Evolutionary conservation across 805 yeast species (phyloP).

Genomic region (Sugiyamaella marilandica): DNA sequence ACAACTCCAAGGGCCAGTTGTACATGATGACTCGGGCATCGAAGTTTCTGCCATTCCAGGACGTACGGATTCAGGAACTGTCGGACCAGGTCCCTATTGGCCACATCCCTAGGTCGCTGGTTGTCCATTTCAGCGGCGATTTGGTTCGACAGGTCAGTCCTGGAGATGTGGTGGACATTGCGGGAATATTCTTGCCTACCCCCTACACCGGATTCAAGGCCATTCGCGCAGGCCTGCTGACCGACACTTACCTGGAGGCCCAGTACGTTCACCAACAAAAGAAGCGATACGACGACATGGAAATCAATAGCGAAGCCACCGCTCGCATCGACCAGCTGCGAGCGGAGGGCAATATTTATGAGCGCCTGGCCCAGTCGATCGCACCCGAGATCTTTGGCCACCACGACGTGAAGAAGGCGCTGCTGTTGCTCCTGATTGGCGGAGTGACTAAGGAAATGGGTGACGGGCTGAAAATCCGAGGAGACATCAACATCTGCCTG

Average conservation of each 20-base stretch:
- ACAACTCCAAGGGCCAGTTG: conserved; percentile 81
- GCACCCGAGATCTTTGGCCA: conserved; percentile 98
- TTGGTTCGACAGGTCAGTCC: conserved; percentile 83
- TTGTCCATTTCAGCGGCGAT: conserved; percentile 87
- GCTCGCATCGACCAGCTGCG: conserved; percentile 52
- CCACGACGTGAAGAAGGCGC: conserved; percentile 85
- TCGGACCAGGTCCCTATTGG: conserved; percentile 98
- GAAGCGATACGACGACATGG: conserved; percentile 69
- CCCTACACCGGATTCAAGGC: conserved; percentile 97
- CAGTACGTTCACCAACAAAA: conserved; percentile 85
- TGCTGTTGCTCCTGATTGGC: conserved; percentile 79
- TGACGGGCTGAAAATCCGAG: conserved; percentile 96
- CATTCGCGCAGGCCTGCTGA: conserved; percentile 82
- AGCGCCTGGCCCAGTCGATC: conserved; percentile 75
- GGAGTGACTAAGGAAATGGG: conserved; percentile 94
- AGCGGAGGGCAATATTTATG: conserved; percentile 66
- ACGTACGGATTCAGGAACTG: conserved; percentile 88
- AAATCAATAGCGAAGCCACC: conserved; percentile 52
- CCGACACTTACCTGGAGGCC: conserved; percentile 90
- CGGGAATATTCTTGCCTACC: conserved; percentile 88
- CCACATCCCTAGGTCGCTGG: conserved; percentile 86
- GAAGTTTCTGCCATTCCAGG: conserved; percentile 92
- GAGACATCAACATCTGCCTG: conserved; percentile 89
- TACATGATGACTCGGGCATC: conserved; percentile 94
- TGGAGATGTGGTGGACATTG: conserved; percentile 89